Conservation (phyloP, 129 eudicot genomes). For the Flaveria trinervia region DNA sequence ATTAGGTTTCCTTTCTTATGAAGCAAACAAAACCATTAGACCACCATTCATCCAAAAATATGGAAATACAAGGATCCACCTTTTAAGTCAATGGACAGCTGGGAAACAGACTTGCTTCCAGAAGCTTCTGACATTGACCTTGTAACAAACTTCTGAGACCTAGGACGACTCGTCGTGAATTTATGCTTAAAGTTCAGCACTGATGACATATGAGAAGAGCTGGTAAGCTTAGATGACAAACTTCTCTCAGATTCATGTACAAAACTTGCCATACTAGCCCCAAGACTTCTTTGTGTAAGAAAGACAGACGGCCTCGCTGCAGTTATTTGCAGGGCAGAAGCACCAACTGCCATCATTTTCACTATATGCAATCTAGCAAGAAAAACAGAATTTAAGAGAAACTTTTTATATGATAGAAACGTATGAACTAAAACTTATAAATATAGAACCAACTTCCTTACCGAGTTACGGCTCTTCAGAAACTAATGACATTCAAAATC, state of each 20-base stretch:
- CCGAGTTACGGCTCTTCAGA: background rate
- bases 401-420: background rate
- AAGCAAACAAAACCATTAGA: background rate
- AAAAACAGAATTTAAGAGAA: constrained; percentile 1
- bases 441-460: background rate
- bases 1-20: background rate
- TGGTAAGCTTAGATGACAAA: constrained; percentile 56
- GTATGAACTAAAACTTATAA: background rate
- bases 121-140: constrained; percentile 68
- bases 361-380: constrained; percentile 34
- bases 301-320: constrained; percentile 54
- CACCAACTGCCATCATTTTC: constrained; percentile 64
- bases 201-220: constrained; percentile 52
- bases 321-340: constrained; percentile 58
- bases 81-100: constrained; percentile 71
- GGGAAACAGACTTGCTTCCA: constrained; percentile 58
- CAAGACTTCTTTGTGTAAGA: constrained; percentile 45
- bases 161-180: constrained; percentile 41
- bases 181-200: constrained; percentile 34
- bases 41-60: background rate
- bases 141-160: constrained; percentile 44
- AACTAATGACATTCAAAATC: background rate
- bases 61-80: constrained; percentile 43
- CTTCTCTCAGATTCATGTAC: constrained; percentile 35
- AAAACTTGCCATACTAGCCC: constrained; percentile 39